Conservation (phyloP, 164 flowering plant genomes). For the Hamamelis virginiana region DNA sequence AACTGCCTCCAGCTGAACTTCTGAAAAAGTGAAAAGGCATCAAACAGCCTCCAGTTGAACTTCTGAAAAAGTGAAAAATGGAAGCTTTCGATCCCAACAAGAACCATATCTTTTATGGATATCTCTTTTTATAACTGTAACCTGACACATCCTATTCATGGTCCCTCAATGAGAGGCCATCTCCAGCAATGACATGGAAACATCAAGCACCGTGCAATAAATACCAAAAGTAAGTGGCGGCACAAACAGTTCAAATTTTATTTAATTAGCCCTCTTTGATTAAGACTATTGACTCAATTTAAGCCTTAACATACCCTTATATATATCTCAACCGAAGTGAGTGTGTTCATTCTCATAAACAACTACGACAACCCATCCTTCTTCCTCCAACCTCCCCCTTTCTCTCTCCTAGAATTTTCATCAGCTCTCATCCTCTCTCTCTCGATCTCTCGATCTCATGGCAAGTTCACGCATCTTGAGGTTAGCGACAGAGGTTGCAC, state of each 20-base stretch:
- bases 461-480: constrained; percentile 40
- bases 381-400: not conserved
- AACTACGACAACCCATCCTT: too few relatives aligned
- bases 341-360: too few relatives aligned
- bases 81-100: not conserved
- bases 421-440: not conserved
- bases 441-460: constrained; percentile 21
- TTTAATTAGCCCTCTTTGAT: not conserved
- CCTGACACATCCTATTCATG: not conserved
- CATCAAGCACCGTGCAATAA: not conserved
- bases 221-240: constrained; percentile 29
- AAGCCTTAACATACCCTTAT: constrained; percentile 17
- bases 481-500: constrained; percentile 48
- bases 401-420: not conserved
- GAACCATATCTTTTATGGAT: not conserved
- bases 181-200: too few relatives aligned
- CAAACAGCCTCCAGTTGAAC: not conserved
- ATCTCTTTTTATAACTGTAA: not conserved
- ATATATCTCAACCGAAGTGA: too few relatives aligned
- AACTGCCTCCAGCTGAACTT: too few relatives aligned
- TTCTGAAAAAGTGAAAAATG: not conserved
- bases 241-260: constrained; percentile 17
- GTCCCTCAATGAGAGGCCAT: too few relatives aligned
- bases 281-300: constrained; percentile 15
- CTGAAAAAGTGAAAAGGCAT: too few relatives aligned